Conservation (phyloP, 768 basidiomycete species). For the Rhodotorula paludigena region DNA sequence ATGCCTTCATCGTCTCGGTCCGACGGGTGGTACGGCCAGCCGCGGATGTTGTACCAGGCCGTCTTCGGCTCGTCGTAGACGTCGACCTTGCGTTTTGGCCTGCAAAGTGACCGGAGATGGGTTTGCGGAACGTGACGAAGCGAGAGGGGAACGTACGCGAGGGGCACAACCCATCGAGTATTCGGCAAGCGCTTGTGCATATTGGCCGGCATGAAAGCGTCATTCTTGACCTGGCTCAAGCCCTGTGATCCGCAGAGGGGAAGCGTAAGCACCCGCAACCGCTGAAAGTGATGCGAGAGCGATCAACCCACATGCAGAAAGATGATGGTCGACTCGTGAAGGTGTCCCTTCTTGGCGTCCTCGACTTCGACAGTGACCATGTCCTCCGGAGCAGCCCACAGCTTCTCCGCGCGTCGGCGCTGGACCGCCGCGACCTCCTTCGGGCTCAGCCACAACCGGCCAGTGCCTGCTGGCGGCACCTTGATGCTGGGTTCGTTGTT, state of each 20-base stretch:
- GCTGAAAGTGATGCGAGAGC: too few species aligned
- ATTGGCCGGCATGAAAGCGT: conserved; percentile 9
- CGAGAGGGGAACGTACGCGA: conserved; percentile 7
- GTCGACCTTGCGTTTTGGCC: neutral
- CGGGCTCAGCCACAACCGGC: neutral
- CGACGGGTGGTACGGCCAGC: conserved; percentile 19
- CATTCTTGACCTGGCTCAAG: conserved; percentile 1
- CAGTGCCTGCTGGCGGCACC: too few species aligned
- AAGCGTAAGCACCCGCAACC: neutral
- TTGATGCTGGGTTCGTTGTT: too few species aligned
- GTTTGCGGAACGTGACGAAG: too few species aligned
- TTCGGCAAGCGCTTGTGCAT: conserved; percentile 14
- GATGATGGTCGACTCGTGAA: conserved; percentile 32
- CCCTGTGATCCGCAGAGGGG: neutral
- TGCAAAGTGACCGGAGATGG: neutral
- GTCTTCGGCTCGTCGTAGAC: neutral
- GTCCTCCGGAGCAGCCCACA: conserved; percentile 25
- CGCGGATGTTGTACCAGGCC: conserved; percentile 35
- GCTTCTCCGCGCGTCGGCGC: neutral
- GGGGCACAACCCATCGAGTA: conserved; percentile 27
- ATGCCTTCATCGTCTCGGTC: conserved; percentile 12
- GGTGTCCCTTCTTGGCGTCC: neutral
- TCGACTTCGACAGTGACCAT: neutral
- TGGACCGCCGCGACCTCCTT: conserved; percentile 1
- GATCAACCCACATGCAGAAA: conserved; percentile 15